phyloP scores from a whole-genome alignment of 495 filamentous ascomycete species.

The Clohesyomyces aquaticus region DNA sequence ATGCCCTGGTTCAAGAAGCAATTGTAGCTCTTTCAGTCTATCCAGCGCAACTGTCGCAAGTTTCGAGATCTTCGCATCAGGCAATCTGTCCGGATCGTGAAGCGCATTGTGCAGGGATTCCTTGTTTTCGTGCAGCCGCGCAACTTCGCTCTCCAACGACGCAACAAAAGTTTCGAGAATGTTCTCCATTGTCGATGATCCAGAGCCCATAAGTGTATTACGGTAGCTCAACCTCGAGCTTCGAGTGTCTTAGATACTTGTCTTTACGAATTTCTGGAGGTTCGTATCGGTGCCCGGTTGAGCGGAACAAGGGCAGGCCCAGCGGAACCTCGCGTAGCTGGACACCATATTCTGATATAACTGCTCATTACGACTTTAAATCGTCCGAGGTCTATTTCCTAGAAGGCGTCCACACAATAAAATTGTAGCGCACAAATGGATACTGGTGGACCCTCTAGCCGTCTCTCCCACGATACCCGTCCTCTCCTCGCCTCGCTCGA shows the following conservation, averaged over 20 bases:
- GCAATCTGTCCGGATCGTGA: slow-evolving; percentile 18
- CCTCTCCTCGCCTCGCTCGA: not conserved
- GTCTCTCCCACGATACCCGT: not conserved
- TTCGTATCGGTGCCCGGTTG: not conserved
- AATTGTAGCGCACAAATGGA: not conserved
- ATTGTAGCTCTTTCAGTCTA: not conserved
- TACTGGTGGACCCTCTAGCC: not conserved
- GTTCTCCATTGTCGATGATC: slow-evolving; percentile 3
- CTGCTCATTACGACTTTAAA: not conserved
- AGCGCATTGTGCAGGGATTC: not conserved
- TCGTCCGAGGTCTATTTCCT: not conserved
- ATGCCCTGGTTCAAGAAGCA: slow-evolving; percentile 13
- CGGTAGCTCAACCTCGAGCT: not conserved
- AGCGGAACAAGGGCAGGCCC: slow-evolving; percentile 4
- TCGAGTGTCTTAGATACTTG: not conserved
- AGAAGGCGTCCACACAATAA: not conserved
- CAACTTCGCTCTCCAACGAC: too few species aligned
- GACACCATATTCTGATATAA: not conserved
- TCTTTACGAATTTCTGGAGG: not conserved
- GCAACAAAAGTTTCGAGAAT: not conserved
- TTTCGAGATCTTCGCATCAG: not conserved
- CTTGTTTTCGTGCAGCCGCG: slow-evolving; percentile 3
- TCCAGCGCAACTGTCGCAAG: slow-evolving; percentile 11
- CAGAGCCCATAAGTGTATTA: not conserved
- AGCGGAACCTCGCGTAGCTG: not conserved